Conservation (phyloP, 805 yeast species). For the Kodamaea hsintzibuensis region DNA sequence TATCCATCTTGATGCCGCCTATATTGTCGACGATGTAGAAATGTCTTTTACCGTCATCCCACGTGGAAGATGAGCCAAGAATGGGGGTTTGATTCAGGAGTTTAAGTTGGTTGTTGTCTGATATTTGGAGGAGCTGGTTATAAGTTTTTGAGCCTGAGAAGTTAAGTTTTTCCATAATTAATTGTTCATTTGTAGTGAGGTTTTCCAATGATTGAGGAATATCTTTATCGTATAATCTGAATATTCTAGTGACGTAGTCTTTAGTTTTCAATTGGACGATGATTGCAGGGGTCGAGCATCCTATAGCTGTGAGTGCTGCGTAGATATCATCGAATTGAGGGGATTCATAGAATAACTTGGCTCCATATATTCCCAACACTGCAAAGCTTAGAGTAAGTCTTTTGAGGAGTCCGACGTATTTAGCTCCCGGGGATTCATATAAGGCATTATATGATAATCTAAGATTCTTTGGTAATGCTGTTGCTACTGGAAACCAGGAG, state of each 20-base stretch:
- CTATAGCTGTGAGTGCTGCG: constrained; percentile 43
- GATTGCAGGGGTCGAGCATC: constrained; percentile 59
- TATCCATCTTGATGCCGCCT: constrained; percentile 82
- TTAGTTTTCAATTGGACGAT: constrained; percentile 51
- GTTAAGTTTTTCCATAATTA: constrained; percentile 67
- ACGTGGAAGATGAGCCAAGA: constrained; percentile 30
- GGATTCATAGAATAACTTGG: constrained; percentile 58
- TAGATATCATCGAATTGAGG: constrained; percentile 53
- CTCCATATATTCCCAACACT: constrained; percentile 58
- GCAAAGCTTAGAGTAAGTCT: constrained; percentile 63
- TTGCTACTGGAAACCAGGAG: constrained; percentile 34
- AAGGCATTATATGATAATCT: constrained; percentile 62
- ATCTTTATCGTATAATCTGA: constrained; percentile 63
- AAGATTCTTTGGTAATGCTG: constrained; percentile 50
- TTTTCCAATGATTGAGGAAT: constrained; percentile 66
- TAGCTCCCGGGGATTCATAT: constrained; percentile 62
- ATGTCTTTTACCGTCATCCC: constrained; percentile 42
- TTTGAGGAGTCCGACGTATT: constrained; percentile 62
- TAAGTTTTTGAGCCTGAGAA: constrained; percentile 65
- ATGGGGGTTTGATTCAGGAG: constrained; percentile 26
- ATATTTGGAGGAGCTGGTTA: constrained; percentile 58
- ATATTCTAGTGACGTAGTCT: constrained; percentile 71
- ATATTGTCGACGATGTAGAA: constrained; percentile 69
- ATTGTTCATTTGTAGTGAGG: constrained; percentile 59
- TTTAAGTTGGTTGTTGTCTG: constrained; percentile 35